Percentiles rank a stretch among this genome's conserved stretches.
Evolutionary conservation across 257 asterid species (phyloP).

Genomic region (Ajuga chamaepitys): DNA sequence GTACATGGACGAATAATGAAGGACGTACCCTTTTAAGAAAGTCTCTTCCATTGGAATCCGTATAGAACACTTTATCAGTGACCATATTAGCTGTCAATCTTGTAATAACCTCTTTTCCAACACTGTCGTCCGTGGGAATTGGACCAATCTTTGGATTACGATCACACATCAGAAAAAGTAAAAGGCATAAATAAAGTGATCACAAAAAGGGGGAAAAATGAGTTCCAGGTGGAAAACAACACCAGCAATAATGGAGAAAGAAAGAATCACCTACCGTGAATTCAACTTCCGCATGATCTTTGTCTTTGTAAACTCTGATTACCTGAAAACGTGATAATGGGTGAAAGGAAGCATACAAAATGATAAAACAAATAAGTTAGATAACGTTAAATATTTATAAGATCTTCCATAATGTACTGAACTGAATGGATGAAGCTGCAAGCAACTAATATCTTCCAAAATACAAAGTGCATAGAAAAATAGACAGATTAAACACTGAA

Average conservation of each 20-base stretch:
- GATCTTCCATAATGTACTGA: background rate
- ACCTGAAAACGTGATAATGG: conserved; percentile 37
- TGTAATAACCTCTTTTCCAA: conserved; percentile 84
- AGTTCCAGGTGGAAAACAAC: background rate
- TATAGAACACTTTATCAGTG: conserved; percentile 58
- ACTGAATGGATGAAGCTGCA: background rate
- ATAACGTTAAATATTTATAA: too few relatives aligned
- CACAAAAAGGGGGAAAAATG: background rate
- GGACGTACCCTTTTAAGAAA: conserved; percentile 65
- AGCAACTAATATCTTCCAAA: background rate
- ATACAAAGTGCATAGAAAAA: background rate
- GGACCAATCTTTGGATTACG: conserved; percentile 64
- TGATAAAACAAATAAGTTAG: background rate
- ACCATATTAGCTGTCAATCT: conserved; percentile 67
- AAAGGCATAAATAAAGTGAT: background rate
- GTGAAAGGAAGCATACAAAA: background rate
- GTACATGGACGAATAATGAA: background rate
- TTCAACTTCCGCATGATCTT: conserved; percentile 86
- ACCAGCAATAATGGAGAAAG: background rate
- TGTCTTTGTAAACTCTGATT: conserved; percentile 66
- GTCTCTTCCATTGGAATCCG: conserved; percentile 93
- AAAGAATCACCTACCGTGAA: conserved; percentile 51
- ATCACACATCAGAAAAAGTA: conserved; percentile 6
- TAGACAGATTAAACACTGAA: conserved; percentile 8
- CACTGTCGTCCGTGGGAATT: conserved; percentile 55